A percentile compares a stretch with the other conserved stretches of the same genome.
Conservation (phyloP, 2,329 filamentous ascomycete genomes). For the Trichophyton rubrum region DNA sequence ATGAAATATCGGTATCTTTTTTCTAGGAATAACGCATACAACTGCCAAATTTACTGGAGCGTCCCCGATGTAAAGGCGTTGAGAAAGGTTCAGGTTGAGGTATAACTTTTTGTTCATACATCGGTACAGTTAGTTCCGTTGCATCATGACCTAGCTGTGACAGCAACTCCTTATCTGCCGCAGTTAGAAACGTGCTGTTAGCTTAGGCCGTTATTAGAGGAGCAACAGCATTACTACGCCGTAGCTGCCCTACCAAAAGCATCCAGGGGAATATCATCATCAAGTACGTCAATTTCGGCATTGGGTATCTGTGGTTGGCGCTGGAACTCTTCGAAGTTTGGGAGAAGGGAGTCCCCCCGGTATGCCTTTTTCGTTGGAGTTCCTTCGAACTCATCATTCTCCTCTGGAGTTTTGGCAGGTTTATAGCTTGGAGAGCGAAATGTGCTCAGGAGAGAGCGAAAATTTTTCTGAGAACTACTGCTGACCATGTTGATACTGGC, state of each 20-base stretch:
- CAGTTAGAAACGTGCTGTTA: not conserved
- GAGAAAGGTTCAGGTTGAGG: not conserved
- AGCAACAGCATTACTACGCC: not conserved
- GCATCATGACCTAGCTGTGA: slow-evolving; percentile 19
- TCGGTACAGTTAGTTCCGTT: not conserved
- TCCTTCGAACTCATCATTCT: not conserved
- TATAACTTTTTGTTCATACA: not conserved
- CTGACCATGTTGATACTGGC: not conserved
- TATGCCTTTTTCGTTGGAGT: not conserved
- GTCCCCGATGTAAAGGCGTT: not conserved
- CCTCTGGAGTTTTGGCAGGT: not conserved
- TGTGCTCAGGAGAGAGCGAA: not conserved
- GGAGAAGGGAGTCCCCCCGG: not conserved
- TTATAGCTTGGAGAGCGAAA: not conserved
- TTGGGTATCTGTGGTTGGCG: not conserved
- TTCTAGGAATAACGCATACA: not conserved
- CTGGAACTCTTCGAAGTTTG: not conserved
- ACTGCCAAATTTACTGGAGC: not conserved
- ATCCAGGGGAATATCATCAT: slow-evolving; percentile 29
- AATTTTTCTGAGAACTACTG: not conserved
- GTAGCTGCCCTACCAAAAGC: slow-evolving; percentile 34
- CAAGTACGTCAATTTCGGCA: not conserved
- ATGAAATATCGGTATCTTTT: no score
- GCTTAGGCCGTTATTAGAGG: not conserved
- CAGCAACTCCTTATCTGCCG: slow-evolving; percentile 27